Base-by-base conservation (phyloP, 495 filamentous ascomycete genomes). In the Margaritispora aquatica region DNA sequence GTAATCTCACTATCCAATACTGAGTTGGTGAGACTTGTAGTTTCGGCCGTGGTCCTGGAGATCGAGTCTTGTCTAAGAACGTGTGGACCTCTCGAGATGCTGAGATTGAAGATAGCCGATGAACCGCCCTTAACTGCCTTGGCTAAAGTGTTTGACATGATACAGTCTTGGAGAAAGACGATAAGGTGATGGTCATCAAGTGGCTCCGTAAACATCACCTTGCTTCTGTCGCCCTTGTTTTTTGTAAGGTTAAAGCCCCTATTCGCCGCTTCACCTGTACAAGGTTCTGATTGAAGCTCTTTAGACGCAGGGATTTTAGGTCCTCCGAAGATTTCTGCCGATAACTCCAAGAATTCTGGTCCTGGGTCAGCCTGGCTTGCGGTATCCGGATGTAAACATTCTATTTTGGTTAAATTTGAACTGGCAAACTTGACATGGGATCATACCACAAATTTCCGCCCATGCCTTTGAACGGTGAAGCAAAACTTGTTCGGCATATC, bases 321-420 rank as follows among this genome's bases (percentile, higher is more conserved):
- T 10, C 60, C 60, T 49, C 49, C 38, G 24, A 62, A 62, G 29
- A 62, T 58, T 21, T 23, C 36, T 36, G 49, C 55, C 3, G 60
- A 34, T 17, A 62, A 1, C 10, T 54, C 23, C 51, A 55, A 26
- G 26, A 62, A 58, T 8, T 44, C 38, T n/a, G 15, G 7, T 26
- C 59, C 51, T 19, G 27, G 10, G 23, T 26, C 11, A 60, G 23
- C 13, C 13, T 34, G 51, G 24, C 13, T n/a, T 31, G 48, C 13
- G 5, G 29, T 5, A 5, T 13, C 13, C 13, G 24, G 7, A 26
- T 24, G 20, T 20, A 55, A 19, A 20, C 2, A 22, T 44, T 20
- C 44, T 49, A 15, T 23, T 8, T 23, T 29, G 5, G 41, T 57
- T 34, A 57, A 36, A 57, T n/a, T n/a, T n/a, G n/a, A n/a, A 49